Base-by-base conservation (phyloP, 2,329 filamentous ascomycete genomes). In the Trichoderma guizhouense region DNA sequence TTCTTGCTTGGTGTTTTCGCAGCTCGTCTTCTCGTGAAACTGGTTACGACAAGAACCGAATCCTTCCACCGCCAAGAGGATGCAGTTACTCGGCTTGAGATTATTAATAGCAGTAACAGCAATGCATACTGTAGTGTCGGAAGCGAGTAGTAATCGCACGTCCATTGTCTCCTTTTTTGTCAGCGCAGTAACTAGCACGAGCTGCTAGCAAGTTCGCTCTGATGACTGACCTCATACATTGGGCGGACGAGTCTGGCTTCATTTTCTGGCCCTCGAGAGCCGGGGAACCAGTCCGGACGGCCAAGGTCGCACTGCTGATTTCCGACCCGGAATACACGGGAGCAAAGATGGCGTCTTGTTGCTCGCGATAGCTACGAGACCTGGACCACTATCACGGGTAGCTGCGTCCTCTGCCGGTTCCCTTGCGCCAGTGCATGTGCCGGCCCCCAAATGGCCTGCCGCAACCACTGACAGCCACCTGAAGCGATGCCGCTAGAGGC, bases 271-370 rank as follows among this genome's bases (percentile, higher is more conserved):
- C 21, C 64, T 53, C 53, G 34, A 51, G 34, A 39, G 28, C 57
- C 57, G 57, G 57, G 57, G 57, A 30, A 32, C 28, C 28, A 18
- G 18, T 30, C 55, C 55, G 55, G 55, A 58, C 55, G 55, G 55
- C 55, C 28, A 32, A 58, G 55, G 55, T 58, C 55, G 55, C 55
- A 58, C 55, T 58, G 24, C 66, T 61, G 67, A 51, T 64, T 57
- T 63, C 68, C 68, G 60, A 57, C 12, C 67, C 67, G 67, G 67
- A 63, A 47, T 51, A 63, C 58, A 64, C 60, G 68, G 68, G 55
- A 62, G 21, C 67, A 39, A 12, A 28, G 58, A n/a, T 24, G 34
- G 12, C 30, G 21, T 24, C 28, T 32, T 57, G 68, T 71, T 9
- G 32, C 47, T 47, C 12, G 66, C 60, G 66, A 61, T 72, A 72